A percentile compares a stretch with the other conserved stretches of the same genome.
phyloP scores from a whole-genome alignment of 1,284 basidiomycete genomes.

The Sporisorium iseilematis-ciliati region DNA sequence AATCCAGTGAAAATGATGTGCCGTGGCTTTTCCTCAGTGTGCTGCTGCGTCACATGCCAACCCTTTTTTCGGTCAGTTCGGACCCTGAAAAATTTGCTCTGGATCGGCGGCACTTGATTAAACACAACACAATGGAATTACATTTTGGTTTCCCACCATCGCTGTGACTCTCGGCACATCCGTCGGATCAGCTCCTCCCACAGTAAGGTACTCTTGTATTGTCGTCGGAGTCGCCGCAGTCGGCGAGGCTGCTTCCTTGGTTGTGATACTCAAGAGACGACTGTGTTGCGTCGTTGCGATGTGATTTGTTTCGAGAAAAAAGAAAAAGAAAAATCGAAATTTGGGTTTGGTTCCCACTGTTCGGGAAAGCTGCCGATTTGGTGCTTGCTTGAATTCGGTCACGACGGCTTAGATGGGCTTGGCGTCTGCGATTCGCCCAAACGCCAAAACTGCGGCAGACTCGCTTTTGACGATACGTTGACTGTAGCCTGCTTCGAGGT shows the following conservation, averaged over 20 bases:
- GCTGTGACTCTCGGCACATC: no score
- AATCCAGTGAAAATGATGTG: not conserved
- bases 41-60: slow-evolving; percentile 6
- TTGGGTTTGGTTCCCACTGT: not conserved
- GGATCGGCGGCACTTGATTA: no score
- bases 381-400: slow-evolving; percentile 2
- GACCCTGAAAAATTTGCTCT: no score
- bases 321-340: slow-evolving; percentile 4
- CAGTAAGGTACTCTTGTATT: no score
- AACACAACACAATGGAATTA: no score
- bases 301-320: not conserved
- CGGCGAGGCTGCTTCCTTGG: no score
- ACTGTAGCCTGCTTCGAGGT: not conserved
- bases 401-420: slow-evolving; percentile 36
- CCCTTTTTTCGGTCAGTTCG: no score
- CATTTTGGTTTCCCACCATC: no score
- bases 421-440: not conserved
- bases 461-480: not conserved
- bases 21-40: not conserved
- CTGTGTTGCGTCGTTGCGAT: not conserved
- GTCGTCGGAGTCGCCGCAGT: no score
- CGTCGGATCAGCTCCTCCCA: no score
- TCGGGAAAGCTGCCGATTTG: not conserved
- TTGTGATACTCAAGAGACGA: not conserved
- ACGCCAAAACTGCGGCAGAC: not conserved